Base-by-base conservation (phyloP, 202 grass and related monocot genomes). In the Digitaria exilis region DNA sequence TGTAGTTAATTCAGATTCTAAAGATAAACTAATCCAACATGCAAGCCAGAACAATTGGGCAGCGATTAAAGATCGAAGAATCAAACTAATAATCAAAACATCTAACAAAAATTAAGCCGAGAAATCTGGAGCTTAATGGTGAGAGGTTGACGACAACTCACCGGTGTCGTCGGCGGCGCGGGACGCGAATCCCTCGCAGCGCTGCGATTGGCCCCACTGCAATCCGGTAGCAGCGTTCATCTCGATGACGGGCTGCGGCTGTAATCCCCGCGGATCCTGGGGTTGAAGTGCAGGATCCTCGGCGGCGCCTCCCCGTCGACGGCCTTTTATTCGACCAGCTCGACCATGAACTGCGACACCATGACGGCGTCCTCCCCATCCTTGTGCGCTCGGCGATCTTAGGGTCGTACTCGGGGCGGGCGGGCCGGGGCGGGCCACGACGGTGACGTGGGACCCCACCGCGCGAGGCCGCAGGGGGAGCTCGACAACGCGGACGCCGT, bases 261-360 rank as follows among this genome's bases (percentile, higher is more conserved):
- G 81, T 90, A 97, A 73, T 97, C 94, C 22, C 94, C 91, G 44
- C 79, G 90, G 67, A 97, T 88, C 78, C 94, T 82, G 50, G 94
- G 94, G 71, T 97, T 97, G 67, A 97, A 87, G 82, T 93, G 94
- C 30, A 97, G 89, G 43, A 97, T 95, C 79, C 90, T 93, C 1
- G 95, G 95, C n/a, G 95, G 95, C 39, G 94, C 91, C 84, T 97
- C 94, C 3, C 94, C 94, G 51, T 97, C 91, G 32, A 91, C 95
- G 55, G 84, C 84, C 87, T 80, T 87, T 64, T 90, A 84, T 1
- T 91, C 94, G 6, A 89, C 70, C 9, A 97, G 94, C 82, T 97
- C 94, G 70, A 93, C 82, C 89, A 92, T 93, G 94, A 97, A 97
- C 87, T 97, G 94, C 37, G 94, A 97, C 49, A 97, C 88, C 94